Evolutionary conservation across 768 basidiomycete species (phyloP), one percentile per base, ranked within the genome.

Genomic region (Auricularia heimuer): DNA sequence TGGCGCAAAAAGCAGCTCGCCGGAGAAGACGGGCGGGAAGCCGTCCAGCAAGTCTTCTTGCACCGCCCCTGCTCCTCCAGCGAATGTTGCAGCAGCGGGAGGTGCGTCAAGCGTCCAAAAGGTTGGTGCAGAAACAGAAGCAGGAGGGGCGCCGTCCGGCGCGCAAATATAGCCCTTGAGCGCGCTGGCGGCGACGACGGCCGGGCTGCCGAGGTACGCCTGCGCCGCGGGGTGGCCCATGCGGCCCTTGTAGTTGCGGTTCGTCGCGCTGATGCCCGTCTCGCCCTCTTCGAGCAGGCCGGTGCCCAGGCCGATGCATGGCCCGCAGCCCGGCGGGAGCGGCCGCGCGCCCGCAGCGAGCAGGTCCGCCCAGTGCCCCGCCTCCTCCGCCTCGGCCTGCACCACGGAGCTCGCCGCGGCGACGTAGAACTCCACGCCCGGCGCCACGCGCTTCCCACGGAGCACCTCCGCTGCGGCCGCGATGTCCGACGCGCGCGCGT

Each of bases 241-340:
- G 3, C 97, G 83, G 3, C 97, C 97, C 79, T 99, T 98, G 79
- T 98, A 99, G 73, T 99, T 99, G 76, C 97, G 81, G 76, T 99
- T 99, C 6, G 96, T 98, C 3, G 97, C 97, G 68, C 94, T 96
- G 73, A 99, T 98, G 1, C 97, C 96, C 1, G 88, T 89, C 75
- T 99, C 84, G 1, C 96, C 97, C 68, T 98, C 95, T 73, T 98
- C 89, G 42, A 99, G 78, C 63, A 98, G 76, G 11, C 97, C 97
- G 0, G 86, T 88, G 1, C 97, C 97, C 3, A 99, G 83, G 24
- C 97, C 97, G 68, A 99, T 99, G 74, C 97, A 99, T 2, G 97
- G 97, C 0, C 97, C 97, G 72, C 97, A 99, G 0, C 97, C 97
- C 0, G 96, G 89, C 11, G 97, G 97, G 0, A 99, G 82, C 1